Evolutionary conservation across 495 filamentous ascomycete genomes (phyloP).

Genomic region (Penicillium mononematosum): DNA sequence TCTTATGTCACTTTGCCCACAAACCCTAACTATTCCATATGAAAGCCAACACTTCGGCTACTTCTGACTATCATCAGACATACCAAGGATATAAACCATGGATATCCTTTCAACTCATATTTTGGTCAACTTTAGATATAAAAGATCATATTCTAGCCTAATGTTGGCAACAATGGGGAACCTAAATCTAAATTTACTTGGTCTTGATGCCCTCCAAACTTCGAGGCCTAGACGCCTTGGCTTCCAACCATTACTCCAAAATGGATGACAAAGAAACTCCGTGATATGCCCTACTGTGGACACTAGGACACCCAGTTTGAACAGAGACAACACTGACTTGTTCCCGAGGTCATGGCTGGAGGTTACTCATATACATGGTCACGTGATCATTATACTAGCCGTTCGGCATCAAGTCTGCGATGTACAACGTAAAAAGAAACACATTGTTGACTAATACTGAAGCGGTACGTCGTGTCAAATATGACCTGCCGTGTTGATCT

Average conservation of each 20-base stretch:
- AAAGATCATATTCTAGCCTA: background rate
- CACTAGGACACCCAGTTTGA: background rate
- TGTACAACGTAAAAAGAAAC: background rate
- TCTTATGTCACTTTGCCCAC: too few relatives aligned
- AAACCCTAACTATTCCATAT: too few relatives aligned
- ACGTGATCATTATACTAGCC: background rate
- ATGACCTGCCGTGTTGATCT: background rate
- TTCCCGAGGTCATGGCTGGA: too few relatives aligned
- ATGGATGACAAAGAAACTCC: background rate
- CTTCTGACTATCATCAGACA: background rate
- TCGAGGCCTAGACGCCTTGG: conserved; percentile 1
- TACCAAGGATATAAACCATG: background rate
- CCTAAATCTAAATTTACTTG: background rate
- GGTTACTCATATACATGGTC: background rate
- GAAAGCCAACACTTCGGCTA: too few relatives aligned
- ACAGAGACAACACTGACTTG: background rate
- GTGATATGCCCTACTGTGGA: background rate
- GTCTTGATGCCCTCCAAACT: background rate
- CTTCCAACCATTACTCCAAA: background rate
- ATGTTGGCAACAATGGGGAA: background rate
- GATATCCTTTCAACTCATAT: background rate
- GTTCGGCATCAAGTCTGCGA: background rate
- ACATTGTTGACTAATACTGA: background rate
- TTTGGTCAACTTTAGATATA: background rate
- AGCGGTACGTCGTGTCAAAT: background rate